These are phyloP conservation scores for Lasiosphaeria miniovina DNA, from an alignment of 495 filamentous ascomycete genomes.

Conservation along the genomic window DNA sequence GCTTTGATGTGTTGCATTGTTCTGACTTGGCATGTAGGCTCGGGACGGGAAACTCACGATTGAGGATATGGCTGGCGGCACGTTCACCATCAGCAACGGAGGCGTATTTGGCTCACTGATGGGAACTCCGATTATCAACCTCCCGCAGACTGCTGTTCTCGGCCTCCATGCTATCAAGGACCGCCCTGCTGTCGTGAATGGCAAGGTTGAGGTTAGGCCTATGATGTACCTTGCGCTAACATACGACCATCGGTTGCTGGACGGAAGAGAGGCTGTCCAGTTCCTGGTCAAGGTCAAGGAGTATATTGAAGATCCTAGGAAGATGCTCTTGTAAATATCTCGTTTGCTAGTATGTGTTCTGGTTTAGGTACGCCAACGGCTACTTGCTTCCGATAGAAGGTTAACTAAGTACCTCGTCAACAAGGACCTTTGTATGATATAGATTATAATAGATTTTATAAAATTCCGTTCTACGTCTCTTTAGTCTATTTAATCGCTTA, in stretches of 20 bases:
- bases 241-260: slow-evolving; percentile 93
- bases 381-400: background rate
- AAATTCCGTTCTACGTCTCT: too few relatives aligned
- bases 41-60: slow-evolving; percentile 96
- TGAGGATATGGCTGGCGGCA: slow-evolving; percentile 98
- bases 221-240: slow-evolving; percentile 99
- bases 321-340: slow-evolving; percentile 67
- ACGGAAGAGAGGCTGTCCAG: slow-evolving; percentile 93
- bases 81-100: slow-evolving; percentile 97
- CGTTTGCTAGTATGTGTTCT: background rate
- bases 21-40: slow-evolving; percentile 54
- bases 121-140: slow-evolving; percentile 99
- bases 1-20: background rate
- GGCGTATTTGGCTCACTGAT: slow-evolving; percentile 71
- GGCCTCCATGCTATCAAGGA: slow-evolving; percentile 99
- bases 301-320: slow-evolving; percentile 93
- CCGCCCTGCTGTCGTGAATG: slow-evolving; percentile 81
- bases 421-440: slow-evolving; percentile 2
- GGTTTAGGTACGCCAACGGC: background rate
- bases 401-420: background rate
- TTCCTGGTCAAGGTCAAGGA: slow-evolving; percentile 98
- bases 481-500: too few relatives aligned
- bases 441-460: slow-evolving; percentile 5
- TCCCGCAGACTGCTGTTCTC: slow-evolving; percentile 91
- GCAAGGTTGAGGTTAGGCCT: slow-evolving; percentile 88